These are phyloP conservation scores for Acanthamoeba triangularis DNA, from an alignment of 208 protist species.

Conservation along the genomic window DNA sequence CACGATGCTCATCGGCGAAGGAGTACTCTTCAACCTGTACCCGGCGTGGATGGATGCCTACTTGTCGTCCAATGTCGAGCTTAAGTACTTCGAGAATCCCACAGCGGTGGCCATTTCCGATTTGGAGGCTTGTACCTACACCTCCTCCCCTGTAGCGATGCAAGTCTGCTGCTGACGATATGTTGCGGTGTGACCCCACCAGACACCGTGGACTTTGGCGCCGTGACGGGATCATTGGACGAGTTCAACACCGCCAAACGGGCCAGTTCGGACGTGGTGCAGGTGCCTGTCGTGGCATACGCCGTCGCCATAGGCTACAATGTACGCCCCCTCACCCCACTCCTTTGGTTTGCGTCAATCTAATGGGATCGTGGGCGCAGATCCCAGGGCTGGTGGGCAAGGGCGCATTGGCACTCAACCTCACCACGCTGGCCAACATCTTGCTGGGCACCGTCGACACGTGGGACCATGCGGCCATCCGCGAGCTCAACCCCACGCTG, in stretches of 20 bases:
- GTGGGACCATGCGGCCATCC: slow-evolving; percentile 1
- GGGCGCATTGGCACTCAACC: not conserved
- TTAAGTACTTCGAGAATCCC: not conserved
- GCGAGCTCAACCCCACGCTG: not conserved
- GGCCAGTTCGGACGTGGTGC: not conserved
- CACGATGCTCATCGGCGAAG: slow-evolving; percentile 7
- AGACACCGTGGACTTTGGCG: slow-evolving; percentile 1
- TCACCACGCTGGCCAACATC: slow-evolving; percentile 3
- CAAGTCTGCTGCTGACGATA: no score
- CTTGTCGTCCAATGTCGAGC: not conserved
- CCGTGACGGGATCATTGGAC: not conserved
- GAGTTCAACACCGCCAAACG: not conserved
- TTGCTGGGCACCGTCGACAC: not conserved
- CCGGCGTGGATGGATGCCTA: slow-evolving; percentile 26
- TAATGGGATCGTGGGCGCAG: no score
- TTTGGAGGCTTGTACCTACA: not conserved
- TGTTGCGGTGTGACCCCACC: not conserved
- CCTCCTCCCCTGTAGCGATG: no score
- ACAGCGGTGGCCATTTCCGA: not conserved
- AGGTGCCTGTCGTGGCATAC: not conserved
- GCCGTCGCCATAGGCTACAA: not conserved
- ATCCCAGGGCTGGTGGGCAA: not conserved
- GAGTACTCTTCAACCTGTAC: not conserved
- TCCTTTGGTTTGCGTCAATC: not conserved
- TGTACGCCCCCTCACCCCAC: not conserved